Base-by-base conservation (phyloP, 2,329 filamentous ascomycete species). In the Colletotrichum sp. region DNA sequence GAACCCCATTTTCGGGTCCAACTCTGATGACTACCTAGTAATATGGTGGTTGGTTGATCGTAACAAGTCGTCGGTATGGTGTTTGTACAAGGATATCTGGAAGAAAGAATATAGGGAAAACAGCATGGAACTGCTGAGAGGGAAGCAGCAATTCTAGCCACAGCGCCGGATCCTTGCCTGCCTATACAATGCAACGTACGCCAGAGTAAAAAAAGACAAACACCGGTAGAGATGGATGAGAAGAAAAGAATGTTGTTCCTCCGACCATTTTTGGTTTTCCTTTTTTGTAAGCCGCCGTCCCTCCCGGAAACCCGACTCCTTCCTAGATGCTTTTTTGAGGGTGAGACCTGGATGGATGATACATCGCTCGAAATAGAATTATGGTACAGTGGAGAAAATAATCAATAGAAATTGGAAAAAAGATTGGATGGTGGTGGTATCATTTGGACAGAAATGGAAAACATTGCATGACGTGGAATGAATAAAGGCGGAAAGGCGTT, bases 21-120 rank as follows among this genome's bases (percentile, higher is more conserved):
- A 59, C 56, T 59, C 30, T 62, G 13, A 3, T 58, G 48, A 69
- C 66, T 69, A 69, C 32, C 32, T 69, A 43, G 14, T 24, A 16
- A 24, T 18, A 21, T 62, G 36, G 14, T 34, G 16, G 36, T 52
- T 38, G 67, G 6, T 58, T 70, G 26, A 21, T 72, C 73, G 36
- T 75, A 30, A 65, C 63, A 30, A 58, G 63, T 75, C 69, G 73
- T 75, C 58, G 58, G 18, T 14, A 36, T 28, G 26, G 26, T 62
- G 61, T 30, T 73, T 62, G 61, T 73, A 71, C 75, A 73, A 77
- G 70, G 63, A 68, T 67, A 73, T 48, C 52, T n/a, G 16, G 26
- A n/a, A 38, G 32, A 64, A 9, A n/a, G 18, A 32, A 67, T 10
- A 56, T n/a, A 32, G 4, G n/a, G 10, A 34, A 14, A 63, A 43